Percentiles rank a stretch among this genome's conserved stretches.
Evolutionary conservation across 2,329 filamentous ascomycete species (phyloP).

Genomic region (Trichoderma brevicompactum): DNA sequence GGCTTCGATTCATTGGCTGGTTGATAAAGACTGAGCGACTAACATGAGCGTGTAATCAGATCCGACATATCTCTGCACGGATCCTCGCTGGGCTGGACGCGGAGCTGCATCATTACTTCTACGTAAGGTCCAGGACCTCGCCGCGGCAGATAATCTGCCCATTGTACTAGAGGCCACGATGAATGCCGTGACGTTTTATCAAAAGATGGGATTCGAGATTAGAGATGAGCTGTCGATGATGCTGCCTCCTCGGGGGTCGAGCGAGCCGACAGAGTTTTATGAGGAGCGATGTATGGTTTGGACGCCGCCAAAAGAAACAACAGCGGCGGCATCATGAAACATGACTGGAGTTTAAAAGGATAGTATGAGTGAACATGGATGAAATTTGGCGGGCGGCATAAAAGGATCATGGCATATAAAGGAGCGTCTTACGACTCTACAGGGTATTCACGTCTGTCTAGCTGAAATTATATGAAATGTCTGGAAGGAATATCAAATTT

Average conservation of each 20-base stretch:
- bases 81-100: conserved; percentile 42
- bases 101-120: conserved; percentile 45
- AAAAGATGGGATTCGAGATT: conserved; percentile 44
- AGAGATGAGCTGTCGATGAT: conserved; percentile 42
- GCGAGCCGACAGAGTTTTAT: conserved; percentile 41
- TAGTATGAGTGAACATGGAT: too few species aligned
- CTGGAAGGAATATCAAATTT: too few species aligned
- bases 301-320: conserved; percentile 27
- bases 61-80: conserved; percentile 47
- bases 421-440: too few species aligned
- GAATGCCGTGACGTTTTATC: conserved; percentile 46
- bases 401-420: too few species aligned
- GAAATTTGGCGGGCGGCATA: too few species aligned
- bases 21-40: neutral
- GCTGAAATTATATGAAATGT: neutral
- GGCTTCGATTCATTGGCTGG: neutral
- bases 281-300: conserved; percentile 44
- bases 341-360: neutral
- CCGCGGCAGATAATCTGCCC: conserved; percentile 39
- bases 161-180: conserved; percentile 48
- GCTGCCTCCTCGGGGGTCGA: conserved; percentile 40
- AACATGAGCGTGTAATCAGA: conserved; percentile 32
- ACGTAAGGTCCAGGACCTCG: conserved; percentile 41
- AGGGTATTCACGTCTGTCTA: too few species aligned
- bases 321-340: neutral